Conservation (phyloP, 306 rosid genomes). For the Citrullus colocynthis region DNA sequence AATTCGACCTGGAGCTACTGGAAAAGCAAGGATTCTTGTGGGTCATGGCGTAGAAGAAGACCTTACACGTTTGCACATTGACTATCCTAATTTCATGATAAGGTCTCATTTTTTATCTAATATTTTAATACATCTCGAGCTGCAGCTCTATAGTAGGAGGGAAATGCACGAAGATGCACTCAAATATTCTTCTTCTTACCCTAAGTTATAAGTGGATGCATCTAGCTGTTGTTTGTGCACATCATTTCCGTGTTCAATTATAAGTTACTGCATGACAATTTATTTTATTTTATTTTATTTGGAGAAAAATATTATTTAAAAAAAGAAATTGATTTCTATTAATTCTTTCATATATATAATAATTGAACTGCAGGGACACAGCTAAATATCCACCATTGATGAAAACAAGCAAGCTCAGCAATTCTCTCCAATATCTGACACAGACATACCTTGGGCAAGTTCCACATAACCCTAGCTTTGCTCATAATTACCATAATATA, state of each 20-base stretch:
- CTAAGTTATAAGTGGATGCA: too few species aligned
- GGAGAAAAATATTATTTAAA: too few species aligned
- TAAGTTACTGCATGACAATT: too few species aligned
- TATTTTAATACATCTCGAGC: too few species aligned
- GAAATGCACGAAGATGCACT: too few species aligned
- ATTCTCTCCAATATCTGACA: constrained; percentile 73
- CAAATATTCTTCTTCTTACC: too few species aligned
- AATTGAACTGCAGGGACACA: constrained; percentile 42
- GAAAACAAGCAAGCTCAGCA: constrained; percentile 94
- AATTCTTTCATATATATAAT: too few species aligned
- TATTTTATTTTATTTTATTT: too few species aligned
- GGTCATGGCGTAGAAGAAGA: constrained; percentile 85
- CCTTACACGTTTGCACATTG: constrained; percentile 58
- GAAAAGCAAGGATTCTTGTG: constrained; percentile 68
- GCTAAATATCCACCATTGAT: constrained; percentile 88
- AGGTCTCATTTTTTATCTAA: constrained; percentile 18
- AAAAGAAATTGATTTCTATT: too few species aligned
- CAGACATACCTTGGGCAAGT: constrained; percentile 83
- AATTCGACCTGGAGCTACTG: constrained; percentile 12
- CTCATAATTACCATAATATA: neutral
- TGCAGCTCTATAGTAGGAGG: too few species aligned
- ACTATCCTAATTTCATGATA: constrained; percentile 45
- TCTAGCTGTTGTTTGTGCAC: too few species aligned
- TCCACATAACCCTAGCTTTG: neutral
- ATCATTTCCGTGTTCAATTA: too few species aligned